Evolutionary conservation across 2,329 filamentous ascomycete species (phyloP).

Genomic region (Tolypocladium endophyticum): DNA sequence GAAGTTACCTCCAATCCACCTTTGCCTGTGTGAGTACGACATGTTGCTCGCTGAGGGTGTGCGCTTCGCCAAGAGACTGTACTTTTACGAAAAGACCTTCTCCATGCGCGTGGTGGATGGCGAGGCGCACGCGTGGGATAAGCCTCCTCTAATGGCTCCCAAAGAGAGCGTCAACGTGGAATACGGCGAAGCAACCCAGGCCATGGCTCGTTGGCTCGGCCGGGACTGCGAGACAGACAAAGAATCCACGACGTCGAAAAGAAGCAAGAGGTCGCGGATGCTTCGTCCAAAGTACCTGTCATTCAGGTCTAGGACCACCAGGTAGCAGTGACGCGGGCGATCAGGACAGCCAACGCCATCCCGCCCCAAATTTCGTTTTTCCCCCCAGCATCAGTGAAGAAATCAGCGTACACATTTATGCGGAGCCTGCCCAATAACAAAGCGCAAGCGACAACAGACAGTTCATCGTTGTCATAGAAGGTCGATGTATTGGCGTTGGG

Average conservation of each 20-base stretch:
- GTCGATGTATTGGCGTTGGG: background rate
- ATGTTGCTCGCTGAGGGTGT: constrained; percentile 53
- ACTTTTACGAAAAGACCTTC: constrained; percentile 19
- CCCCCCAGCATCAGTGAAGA: background rate
- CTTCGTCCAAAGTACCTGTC: constrained; percentile 19
- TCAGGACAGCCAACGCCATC: background rate
- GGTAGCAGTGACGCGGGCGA: constrained; percentile 6
- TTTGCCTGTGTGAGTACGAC: constrained; percentile 55
- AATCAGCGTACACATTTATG: background rate
- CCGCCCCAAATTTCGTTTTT: background rate
- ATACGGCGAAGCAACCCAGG: constrained; percentile 31
- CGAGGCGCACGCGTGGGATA: constrained; percentile 39
- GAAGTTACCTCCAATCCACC: constrained; percentile 41
- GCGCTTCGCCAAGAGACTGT: constrained; percentile 48
- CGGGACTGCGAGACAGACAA: constrained; percentile 23
- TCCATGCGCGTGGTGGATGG: constrained; percentile 31
- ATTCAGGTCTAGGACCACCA: constrained; percentile 20
- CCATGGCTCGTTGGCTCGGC: constrained; percentile 31
- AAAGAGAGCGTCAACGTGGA: constrained; percentile 34
- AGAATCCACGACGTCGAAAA: constrained; percentile 23
- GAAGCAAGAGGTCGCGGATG: constrained; percentile 18
- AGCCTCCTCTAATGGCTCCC: constrained; percentile 31
- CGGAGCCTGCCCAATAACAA: background rate
- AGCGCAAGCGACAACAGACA: background rate
- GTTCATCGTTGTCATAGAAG: background rate